Conservation (phyloP, 208 protist genomes). For the Acanthamoeba healyi region DNA sequence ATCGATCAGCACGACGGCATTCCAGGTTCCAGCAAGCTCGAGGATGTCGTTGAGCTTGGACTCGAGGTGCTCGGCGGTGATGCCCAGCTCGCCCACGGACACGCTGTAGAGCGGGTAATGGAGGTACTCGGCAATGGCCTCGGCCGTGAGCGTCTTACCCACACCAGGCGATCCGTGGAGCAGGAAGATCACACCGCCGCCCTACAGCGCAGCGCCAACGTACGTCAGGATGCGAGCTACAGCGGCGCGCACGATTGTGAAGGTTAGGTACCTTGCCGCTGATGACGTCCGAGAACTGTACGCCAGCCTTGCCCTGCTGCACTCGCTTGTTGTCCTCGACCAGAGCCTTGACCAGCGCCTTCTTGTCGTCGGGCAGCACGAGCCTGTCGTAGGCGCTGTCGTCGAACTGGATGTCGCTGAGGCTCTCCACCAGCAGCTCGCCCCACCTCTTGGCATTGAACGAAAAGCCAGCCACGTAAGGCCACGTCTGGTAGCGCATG, state of each 20-base stretch:
- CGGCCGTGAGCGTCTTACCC: constrained; percentile 88
- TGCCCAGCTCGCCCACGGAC: constrained; percentile 84
- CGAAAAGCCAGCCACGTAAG: constrained; percentile 65
- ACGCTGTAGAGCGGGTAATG: constrained; percentile 85
- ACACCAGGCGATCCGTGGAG: constrained; percentile 85
- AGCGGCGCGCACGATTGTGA: no score
- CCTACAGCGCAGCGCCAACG: background rate
- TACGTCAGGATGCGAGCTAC: no score
- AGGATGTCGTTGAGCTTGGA: constrained; percentile 78
- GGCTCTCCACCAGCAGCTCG: constrained; percentile 64
- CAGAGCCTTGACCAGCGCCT: constrained; percentile 42
- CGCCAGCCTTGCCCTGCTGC: background rate
- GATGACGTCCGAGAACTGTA: constrained; percentile 1
- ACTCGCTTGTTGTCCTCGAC: constrained; percentile 68
- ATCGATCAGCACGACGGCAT: constrained; percentile 84
- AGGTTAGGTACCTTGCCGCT: constrained; percentile 26
- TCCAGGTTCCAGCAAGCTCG: constrained; percentile 80
- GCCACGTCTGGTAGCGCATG: constrained; percentile 28
- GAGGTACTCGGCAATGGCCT: constrained; percentile 86
- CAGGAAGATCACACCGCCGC: constrained; percentile 82
- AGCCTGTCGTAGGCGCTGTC: constrained; percentile 61
- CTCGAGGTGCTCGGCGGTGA: constrained; percentile 75
- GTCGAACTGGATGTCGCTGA: constrained; percentile 66
- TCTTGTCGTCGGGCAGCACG: constrained; percentile 68
- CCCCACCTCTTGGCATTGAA: constrained; percentile 67